phyloP scores from a whole-genome alignment of 2,329 filamentous ascomycete species.

The Diaporthe sp. region DNA sequence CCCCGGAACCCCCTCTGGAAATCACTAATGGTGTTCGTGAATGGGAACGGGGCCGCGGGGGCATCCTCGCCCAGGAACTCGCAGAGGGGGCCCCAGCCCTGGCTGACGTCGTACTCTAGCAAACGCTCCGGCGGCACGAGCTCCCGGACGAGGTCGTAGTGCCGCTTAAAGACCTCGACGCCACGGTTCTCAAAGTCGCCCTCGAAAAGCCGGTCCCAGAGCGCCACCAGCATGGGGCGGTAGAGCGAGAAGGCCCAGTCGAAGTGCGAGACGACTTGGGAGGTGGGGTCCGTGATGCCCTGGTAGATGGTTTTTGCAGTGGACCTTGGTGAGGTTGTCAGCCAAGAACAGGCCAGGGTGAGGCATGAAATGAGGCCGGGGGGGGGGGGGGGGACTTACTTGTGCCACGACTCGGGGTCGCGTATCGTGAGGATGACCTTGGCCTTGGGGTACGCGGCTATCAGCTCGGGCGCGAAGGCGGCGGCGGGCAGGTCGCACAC shows the following conservation, averaged over 20 bases:
- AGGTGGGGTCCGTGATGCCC: conserved; percentile 35
- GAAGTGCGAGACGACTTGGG: conserved; percentile 40
- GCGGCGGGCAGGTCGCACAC: conserved; percentile 42
- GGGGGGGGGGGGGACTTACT: conserved; percentile 46
- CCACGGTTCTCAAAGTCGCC: conserved; percentile 40
- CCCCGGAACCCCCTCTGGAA: conserved; percentile 33
- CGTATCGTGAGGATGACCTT: conserved; percentile 60
- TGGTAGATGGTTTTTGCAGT: conserved; percentile 40
- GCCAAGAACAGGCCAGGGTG: neutral
- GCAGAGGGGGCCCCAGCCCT: conserved; percentile 60
- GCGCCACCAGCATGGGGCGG: conserved; percentile 39
- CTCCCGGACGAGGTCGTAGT: conserved; percentile 39
- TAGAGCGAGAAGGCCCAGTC: conserved; percentile 42
- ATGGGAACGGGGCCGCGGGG: conserved; percentile 53
- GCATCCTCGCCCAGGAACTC: conserved; percentile 54
- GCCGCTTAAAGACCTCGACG: conserved; percentile 38
- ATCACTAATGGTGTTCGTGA: conserved; percentile 47
- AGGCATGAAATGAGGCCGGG: conserved; percentile 12
- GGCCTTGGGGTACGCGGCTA: conserved; percentile 63
- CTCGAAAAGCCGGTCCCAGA: conserved; percentile 41
- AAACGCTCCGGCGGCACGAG: conserved; percentile 52
- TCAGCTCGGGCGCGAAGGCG: conserved; percentile 58
- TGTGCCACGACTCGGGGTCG: conserved; percentile 58
- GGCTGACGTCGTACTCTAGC: conserved; percentile 55
- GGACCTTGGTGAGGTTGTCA: conserved; percentile 37